Evolutionary conservation across 2,329 filamentous ascomycete genomes (phyloP), one percentile per base, ranked within the genome.

Genomic region (Colletotrichum cereale): DNA sequence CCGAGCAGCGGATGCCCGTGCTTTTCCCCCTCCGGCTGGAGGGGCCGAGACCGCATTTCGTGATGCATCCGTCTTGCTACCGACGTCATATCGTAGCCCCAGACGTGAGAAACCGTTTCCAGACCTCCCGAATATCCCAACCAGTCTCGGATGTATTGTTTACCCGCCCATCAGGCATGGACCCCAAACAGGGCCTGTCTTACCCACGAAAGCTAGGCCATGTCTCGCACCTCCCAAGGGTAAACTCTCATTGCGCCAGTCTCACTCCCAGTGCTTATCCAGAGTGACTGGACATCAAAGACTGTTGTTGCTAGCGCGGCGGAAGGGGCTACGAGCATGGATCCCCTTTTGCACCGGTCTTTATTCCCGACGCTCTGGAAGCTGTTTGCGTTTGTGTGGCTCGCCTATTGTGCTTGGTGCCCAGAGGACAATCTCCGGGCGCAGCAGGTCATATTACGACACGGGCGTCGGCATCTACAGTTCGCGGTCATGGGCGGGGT

Each of bases 191-290:
- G 29, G 44, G 31, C 48, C 56, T 63, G 58, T 72, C 69, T 29
- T 40, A 47, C 50, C n/a, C 1, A 55, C 38, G 16, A n/a, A 24
- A 57, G 47, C 62, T 48, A 68, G 50, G 12, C n/a, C 34, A n/a
- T 71, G 64, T 71, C 64, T 69, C 53, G 65, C 69, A 62, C 12
- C 47, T 36, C 5, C 60, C 58, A 58, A 72, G 47, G 34, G 36
- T 29, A 29, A 56, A 48, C 58, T 29, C 53, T 63, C 52, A 7
- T 1, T 66, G 26, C 60, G 65, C 58, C 69, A 61, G 69, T 72
- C 65, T 72, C 53, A 64, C 40, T 53, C 16, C 5, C 36, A 21
- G 6, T 31, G 31, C 53, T 72, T 64, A 55, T 69, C 16, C 44
- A 34, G 26, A 31, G 50, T 31, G 60, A 44, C 63, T 5, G 36